These are phyloP conservation scores for Biscogniauxia marginata DNA, from an alignment of 2,329 filamentous ascomycete genomes.

Conservation along the genomic window DNA sequence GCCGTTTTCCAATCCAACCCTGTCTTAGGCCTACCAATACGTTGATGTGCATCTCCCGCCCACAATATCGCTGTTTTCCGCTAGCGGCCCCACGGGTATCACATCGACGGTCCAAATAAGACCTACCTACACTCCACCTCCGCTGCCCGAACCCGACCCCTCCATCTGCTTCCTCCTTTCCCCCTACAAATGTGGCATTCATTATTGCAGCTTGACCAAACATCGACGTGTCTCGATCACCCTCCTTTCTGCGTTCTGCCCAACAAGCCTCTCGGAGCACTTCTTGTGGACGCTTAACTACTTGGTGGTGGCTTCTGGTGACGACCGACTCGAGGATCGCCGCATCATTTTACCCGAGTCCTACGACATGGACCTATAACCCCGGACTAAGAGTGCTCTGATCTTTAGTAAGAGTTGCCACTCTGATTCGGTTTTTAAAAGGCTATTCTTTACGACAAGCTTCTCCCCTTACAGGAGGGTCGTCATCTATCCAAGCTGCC, in stretches of 20 bases:
- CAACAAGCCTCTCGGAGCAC: constrained; percentile 19
- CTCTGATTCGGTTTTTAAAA: constrained; percentile 16
- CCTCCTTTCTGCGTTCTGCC: constrained; percentile 14
- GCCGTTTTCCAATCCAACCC: constrained; percentile 28
- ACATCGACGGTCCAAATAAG: constrained; percentile 33
- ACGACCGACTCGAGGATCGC: constrained; percentile 22
- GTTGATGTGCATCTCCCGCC: constrained; percentile 34
- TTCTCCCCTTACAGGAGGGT: constrained; percentile 2
- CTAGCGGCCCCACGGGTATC: constrained; percentile 35
- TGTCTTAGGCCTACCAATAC: constrained; percentile 27
- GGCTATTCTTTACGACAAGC: neutral
- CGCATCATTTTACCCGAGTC: constrained; percentile 23
- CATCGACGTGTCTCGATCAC: constrained; percentile 26
- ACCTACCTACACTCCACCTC: constrained; percentile 30
- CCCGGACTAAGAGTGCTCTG: constrained; percentile 9
- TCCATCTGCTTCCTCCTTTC: constrained; percentile 27
- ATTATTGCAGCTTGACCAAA: constrained; percentile 25
- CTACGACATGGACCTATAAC: constrained; percentile 23
- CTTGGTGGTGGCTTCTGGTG: constrained; percentile 12
- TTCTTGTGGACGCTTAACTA: constrained; percentile 12
- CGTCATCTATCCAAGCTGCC: constrained; percentile 11
- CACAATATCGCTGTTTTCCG: constrained; percentile 29
- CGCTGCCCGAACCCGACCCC: constrained; percentile 32
- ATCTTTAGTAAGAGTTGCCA: constrained; percentile 27
- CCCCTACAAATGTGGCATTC: constrained; percentile 26